phyloP scores from a whole-genome alignment of 1,284 basidiomycete genomes.

The Pseudozyma thailandica region DNA sequence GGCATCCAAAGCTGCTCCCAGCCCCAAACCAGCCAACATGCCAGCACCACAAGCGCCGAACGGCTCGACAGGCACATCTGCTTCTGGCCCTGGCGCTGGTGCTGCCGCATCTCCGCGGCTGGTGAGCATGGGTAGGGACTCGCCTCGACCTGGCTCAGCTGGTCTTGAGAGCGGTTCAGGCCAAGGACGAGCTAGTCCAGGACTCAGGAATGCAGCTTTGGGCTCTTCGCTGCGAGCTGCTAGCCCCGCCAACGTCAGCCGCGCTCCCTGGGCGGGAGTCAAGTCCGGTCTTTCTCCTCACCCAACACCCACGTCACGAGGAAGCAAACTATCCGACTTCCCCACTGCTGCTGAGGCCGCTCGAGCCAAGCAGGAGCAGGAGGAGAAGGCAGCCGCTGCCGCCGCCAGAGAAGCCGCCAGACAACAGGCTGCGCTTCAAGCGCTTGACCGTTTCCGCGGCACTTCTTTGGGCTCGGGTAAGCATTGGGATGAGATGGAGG shows the following conservation, averaged over 20 bases:
- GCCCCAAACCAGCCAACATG: constrained; percentile 27
- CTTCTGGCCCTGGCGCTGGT: no score
- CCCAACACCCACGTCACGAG: constrained; percentile 15
- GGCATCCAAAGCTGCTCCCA: constrained; percentile 15
- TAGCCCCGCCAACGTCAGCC: constrained; percentile 41
- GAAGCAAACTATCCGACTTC: constrained; percentile 54
- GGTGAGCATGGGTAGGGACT: constrained; percentile 49
- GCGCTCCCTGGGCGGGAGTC: constrained; percentile 57
- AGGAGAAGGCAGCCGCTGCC: constrained; percentile 55
- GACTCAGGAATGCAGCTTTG: constrained; percentile 50
- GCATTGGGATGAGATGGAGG: constrained; percentile 67
- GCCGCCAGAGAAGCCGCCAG: constrained; percentile 55
- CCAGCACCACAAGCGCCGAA: constrained; percentile 9
- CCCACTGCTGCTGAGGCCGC: constrained; percentile 66
- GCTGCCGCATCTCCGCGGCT: constrained; percentile 50
- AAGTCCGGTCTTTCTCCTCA: constrained; percentile 33
- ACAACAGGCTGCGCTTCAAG: constrained; percentile 53
- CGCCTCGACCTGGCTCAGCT: constrained; percentile 37
- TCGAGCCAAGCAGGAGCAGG: constrained; percentile 57
- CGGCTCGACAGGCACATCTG: constrained; percentile 3
- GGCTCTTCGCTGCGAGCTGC: constrained; percentile 33
- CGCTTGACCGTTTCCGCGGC: constrained; percentile 65
- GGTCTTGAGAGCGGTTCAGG: constrained; percentile 38
- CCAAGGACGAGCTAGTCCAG: constrained; percentile 47
- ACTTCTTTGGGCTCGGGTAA: constrained; percentile 50